Evolutionary conservation across 169 alveolate species (phyloP).

Genomic region (Cyclospora cayetanensis): DNA sequence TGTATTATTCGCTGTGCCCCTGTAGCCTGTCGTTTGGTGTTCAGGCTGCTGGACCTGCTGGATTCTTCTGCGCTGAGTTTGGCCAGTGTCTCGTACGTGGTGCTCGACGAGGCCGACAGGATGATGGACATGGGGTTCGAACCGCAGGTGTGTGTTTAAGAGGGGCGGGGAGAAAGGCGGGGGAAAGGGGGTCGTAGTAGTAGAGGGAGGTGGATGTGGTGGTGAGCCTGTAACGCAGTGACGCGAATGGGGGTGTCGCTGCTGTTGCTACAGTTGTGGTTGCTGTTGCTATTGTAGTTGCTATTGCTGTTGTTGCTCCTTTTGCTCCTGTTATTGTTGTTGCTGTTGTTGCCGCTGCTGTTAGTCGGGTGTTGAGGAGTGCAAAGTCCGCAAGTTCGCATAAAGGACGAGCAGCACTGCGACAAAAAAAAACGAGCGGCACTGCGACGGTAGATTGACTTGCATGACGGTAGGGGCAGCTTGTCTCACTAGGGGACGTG

Average conservation of each 20-base stretch:
- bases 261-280: background rate
- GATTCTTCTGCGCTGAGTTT: conserved; percentile 87
- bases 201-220: background rate
- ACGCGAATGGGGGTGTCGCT: background rate
- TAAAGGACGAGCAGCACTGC: too few species aligned
- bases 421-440: too few species aligned
- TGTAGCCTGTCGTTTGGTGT: background rate
- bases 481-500: too few species aligned
- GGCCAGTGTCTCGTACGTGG: conserved; percentile 91
- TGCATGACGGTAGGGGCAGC: too few species aligned
- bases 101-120: conserved; percentile 98
- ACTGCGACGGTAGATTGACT: too few species aligned
- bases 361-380: background rate
- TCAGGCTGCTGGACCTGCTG: conserved; percentile 87
- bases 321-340: background rate
- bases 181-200: too few species aligned
- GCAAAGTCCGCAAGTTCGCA: too few species aligned
- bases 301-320: background rate
- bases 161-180: conserved; percentile 40
- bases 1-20: too few species aligned
- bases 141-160: conserved; percentile 80
- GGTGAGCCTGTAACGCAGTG: background rate
- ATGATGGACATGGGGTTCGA: conserved; percentile 98
- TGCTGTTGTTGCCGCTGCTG: background rate
- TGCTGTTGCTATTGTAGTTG: background rate